These are phyloP conservation scores for Neurospora tetrasperma DNA, from an alignment of 495 filamentous ascomycete species.

Conservation along the genomic window DNA sequence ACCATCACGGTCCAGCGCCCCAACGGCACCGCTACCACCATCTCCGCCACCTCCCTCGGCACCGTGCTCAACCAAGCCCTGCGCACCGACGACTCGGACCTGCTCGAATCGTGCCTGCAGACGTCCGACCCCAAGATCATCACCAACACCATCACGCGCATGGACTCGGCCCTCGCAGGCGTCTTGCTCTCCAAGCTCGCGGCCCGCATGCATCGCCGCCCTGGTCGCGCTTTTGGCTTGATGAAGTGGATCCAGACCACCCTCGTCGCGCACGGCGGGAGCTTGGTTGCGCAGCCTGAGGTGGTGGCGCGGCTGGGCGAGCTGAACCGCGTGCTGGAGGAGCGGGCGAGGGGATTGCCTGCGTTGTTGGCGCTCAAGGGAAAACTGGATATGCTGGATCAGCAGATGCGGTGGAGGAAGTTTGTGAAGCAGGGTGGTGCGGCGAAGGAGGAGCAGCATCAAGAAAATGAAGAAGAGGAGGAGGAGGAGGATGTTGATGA, in stretches of 20 bases:
- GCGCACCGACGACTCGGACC: constrained; percentile 73
- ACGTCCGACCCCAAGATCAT: constrained; percentile 63
- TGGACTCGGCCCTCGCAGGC: constrained; percentile 73
- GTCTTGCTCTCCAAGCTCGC: constrained; percentile 72
- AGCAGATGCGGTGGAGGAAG: constrained; percentile 72
- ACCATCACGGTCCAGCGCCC: constrained; percentile 29
- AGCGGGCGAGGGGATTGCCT: constrained; percentile 71
- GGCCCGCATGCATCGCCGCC: constrained; percentile 74
- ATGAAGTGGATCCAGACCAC: constrained; percentile 97
- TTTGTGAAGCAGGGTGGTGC: constrained; percentile 36
- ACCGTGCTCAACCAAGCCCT: constrained; percentile 89
- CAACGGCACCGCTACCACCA: constrained; percentile 32
- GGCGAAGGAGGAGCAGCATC: constrained; percentile 43
- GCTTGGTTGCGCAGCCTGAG: constrained; percentile 70
- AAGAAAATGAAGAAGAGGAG: constrained; percentile 66
- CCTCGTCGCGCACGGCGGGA: constrained; percentile 87
- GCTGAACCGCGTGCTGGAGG: constrained; percentile 73
- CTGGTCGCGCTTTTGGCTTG: constrained; percentile 81
- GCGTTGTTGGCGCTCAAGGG: constrained; percentile 82
- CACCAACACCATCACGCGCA: constrained; percentile 75
- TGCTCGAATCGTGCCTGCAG: constrained; percentile 87
- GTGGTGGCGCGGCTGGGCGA: constrained; percentile 64
- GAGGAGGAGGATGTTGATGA: constrained; percentile 47
- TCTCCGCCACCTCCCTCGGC: constrained; percentile 70
- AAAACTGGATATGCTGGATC: constrained; percentile 80